These are phyloP conservation scores for Yarrowia alimentaria DNA, from an alignment of 805 yeast species.

Conservation along the genomic window DNA sequence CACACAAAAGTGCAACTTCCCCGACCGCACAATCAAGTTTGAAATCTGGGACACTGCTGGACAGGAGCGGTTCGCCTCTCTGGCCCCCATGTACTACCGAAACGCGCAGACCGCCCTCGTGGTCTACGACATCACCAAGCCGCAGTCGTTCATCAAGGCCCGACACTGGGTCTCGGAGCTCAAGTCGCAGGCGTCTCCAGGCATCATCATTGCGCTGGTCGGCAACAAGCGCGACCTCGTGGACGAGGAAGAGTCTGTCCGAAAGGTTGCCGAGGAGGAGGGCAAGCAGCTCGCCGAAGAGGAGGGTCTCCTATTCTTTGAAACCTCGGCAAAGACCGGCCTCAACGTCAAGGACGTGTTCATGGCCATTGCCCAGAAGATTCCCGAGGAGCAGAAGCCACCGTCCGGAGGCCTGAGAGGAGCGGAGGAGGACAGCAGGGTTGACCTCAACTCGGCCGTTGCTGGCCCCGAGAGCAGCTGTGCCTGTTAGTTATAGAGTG, in stretches of 20 bases:
- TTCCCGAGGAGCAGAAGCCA: slow-evolving; percentile 52
- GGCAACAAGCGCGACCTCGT: slow-evolving; percentile 89
- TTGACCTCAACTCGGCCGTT: slow-evolving; percentile 28
- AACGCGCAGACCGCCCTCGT: slow-evolving; percentile 97
- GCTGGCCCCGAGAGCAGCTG: slow-evolving; percentile 27
- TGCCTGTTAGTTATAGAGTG: slow-evolving; percentile 33
- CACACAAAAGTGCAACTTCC: slow-evolving; percentile 88
- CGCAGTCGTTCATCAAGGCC: slow-evolving; percentile 91
- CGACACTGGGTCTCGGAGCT: slow-evolving; percentile 97
- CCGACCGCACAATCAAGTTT: slow-evolving; percentile 82
- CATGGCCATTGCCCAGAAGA: slow-evolving; percentile 81
- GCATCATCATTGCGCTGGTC: slow-evolving; percentile 86
- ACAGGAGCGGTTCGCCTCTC: slow-evolving; percentile 91
- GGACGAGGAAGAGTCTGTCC: slow-evolving; percentile 51
- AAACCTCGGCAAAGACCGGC: slow-evolving; percentile 91
- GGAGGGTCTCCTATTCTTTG: slow-evolving; percentile 86
- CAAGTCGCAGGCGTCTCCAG: slow-evolving; percentile 92
- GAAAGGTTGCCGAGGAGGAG: slow-evolving; percentile 83
- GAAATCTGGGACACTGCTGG: slow-evolving; percentile 85
- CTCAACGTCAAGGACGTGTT: slow-evolving; percentile 88
- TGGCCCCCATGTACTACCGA: slow-evolving; percentile 96
- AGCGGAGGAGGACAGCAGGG: slow-evolving; percentile 26
- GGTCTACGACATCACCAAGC: slow-evolving; percentile 92
- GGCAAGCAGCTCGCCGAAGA: slow-evolving; percentile 87
- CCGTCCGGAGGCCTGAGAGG: slow-evolving; percentile 26